Evolutionary conservation across 2,329 filamentous ascomycete species (phyloP), one percentile per base, ranked within the genome.

Genomic region (Xylariomycetidae sp.): DNA sequence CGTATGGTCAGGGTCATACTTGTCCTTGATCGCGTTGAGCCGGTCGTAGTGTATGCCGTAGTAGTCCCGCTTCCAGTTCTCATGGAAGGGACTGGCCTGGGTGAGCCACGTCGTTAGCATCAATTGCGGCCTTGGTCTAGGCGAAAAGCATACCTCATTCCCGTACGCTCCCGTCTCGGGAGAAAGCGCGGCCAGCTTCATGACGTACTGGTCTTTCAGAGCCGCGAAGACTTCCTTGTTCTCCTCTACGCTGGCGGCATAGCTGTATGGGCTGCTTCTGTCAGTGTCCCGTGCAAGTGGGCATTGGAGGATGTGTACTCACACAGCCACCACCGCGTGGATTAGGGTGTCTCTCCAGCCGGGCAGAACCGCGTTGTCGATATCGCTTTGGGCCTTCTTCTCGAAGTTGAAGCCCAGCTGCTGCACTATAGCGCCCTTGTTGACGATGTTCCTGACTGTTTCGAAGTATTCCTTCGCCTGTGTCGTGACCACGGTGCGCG

Each of bases 11-110:
- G 64, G 56, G 44, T 75, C 74, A 43, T 65, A 75, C 46, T 61
- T 65, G 28, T 57, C 47, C 62, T 78, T 78, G 22, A 76, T 57
- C 1, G 28, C 22, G 10, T 59, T 33, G 16, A 74, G 43, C 10
- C 40, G 44, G 2, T 47, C 38, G 37, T 73, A 74, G 38, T 70
- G 69, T 2, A n/a, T 36, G 1, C 69, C 70, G 40, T 62, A 73
- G 46, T 70, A 72, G 4, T 45, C 52, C 9, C 59, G 25, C 49
- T 69, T 57, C 48, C 57, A 72, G 24, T 63, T 41, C 0, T 55
- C 70, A 57, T 20, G 53, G 52, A 30, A 67, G 65, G 47, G 72
- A 61, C 2, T 13, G 4, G 16, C 33, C 25, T 32, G 16, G 28
- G 15, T 34, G 10, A 34, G 25, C 8, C 15, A 34, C 8, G 5